Conservation (phyloP, 371 early-diverging fungal genomes). For the Dichotomocladium elegans region DNA sequence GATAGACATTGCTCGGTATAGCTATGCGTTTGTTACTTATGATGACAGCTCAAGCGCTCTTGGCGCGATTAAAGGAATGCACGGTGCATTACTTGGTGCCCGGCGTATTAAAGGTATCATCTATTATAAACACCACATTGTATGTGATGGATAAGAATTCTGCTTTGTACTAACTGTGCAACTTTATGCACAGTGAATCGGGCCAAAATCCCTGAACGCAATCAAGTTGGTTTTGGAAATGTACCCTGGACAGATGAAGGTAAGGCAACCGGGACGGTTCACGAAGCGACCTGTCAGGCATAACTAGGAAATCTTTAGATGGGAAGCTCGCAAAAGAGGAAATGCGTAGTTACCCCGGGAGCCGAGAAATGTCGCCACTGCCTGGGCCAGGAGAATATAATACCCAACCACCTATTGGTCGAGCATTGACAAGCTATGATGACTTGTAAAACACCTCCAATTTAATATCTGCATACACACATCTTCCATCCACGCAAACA, state of each 20-base stretch:
- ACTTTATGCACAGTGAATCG: slow-evolving; percentile 47
- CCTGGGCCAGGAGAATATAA: slow-evolving; percentile 4
- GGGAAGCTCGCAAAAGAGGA: slow-evolving; percentile 35
- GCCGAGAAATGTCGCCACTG: slow-evolving; percentile 11
- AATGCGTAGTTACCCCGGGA: slow-evolving; percentile 9
- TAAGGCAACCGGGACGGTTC: not conserved
- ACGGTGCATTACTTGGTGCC: slow-evolving; percentile 43
- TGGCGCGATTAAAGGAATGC: slow-evolving; percentile 47
- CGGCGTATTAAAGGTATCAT: slow-evolving; percentile 43
- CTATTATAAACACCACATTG: not conserved
- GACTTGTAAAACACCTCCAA: slow-evolving; percentile 25
- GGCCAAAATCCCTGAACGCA: slow-evolving; percentile 59
- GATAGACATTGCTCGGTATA: slow-evolving; percentile 5
- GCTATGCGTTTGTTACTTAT: slow-evolving; percentile 56
- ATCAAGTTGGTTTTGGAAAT: slow-evolving; percentile 57
- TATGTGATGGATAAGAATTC: not conserved
- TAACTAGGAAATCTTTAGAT: slow-evolving; percentile 9
- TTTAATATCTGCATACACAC: not conserved
- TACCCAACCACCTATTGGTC: slow-evolving; percentile 13
- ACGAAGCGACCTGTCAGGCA: too few species aligned
- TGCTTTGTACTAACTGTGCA: too few species aligned
- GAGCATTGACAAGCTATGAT: slow-evolving; percentile 33
- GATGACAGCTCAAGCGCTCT: slow-evolving; percentile 42
- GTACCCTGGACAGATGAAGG: slow-evolving; percentile 60
- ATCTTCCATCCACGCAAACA: not conserved